These are phyloP conservation scores for Pyricularia pennisetigena DNA, from an alignment of 2,329 filamentous ascomycete species.

Conservation along the genomic window DNA sequence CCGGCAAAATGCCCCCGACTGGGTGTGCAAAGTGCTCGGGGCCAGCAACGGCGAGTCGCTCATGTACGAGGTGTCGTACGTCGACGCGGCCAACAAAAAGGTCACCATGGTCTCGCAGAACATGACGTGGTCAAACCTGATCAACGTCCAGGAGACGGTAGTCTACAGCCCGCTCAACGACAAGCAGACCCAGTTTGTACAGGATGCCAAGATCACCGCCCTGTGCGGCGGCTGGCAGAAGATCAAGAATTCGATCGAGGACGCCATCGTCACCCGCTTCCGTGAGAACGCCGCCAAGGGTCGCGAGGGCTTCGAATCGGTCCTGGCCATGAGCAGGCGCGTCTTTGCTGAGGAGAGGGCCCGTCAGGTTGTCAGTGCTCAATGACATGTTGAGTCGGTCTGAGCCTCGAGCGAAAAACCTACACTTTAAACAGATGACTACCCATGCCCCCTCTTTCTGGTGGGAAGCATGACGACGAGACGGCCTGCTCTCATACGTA, in stretches of 20 bases:
- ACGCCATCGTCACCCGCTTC: constrained; percentile 77
- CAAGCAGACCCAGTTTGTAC: constrained; percentile 68
- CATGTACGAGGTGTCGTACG: constrained; percentile 93
- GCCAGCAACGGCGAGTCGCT: constrained; percentile 61
- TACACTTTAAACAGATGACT: background rate
- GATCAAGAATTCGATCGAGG: constrained; percentile 93
- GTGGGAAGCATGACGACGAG: background rate
- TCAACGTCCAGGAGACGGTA: constrained; percentile 89
- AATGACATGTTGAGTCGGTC: background rate
- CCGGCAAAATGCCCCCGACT: constrained; percentile 59
- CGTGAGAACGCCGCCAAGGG: constrained; percentile 85
- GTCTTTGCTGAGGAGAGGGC: constrained; percentile 87
- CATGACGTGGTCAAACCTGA: constrained; percentile 81
- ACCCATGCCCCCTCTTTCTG: background rate
- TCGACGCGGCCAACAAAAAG: constrained; percentile 72
- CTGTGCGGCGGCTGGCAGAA: constrained; percentile 95
- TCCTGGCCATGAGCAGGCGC: constrained; percentile 84
- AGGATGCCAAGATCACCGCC: constrained; percentile 87
- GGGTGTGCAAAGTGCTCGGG: constrained; percentile 73
- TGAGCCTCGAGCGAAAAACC: background rate
- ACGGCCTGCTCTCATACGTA: background rate
- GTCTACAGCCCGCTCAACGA: constrained; percentile 58
- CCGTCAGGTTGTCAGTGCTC: constrained; percentile 29
- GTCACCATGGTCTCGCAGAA: constrained; percentile 97
- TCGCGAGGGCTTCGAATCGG: constrained; percentile 88